These are phyloP conservation scores for Wickerhamiella qilinensis DNA, from an alignment of 805 yeast genomes.

Conservation along the genomic window DNA sequence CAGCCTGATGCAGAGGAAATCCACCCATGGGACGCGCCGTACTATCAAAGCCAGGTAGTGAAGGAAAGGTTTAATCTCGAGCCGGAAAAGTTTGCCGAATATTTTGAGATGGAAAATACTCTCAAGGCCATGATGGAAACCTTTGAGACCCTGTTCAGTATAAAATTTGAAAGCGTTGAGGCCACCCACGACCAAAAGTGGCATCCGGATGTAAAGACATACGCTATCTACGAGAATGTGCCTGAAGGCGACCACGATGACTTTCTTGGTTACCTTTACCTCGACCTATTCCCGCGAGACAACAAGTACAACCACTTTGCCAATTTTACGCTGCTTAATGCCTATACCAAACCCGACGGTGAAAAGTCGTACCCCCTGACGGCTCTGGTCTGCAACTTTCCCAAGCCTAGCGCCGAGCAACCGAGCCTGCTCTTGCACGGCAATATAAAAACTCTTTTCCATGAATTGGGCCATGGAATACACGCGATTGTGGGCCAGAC, in stretches of 20 bases:
- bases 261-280: constrained; percentile 64
- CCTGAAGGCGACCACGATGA: constrained; percentile 36
- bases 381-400: constrained; percentile 70
- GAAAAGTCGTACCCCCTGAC: constrained; percentile 48
- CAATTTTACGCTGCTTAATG: constrained; percentile 28
- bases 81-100: constrained; percentile 54
- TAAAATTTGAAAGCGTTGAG: constrained; percentile 46
- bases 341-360: constrained; percentile 4
- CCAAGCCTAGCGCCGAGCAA: constrained; percentile 51
- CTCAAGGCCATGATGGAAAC: constrained; percentile 52
- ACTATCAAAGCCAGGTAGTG: constrained; percentile 46
- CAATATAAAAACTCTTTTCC: constrained; percentile 75
- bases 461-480: constrained; percentile 80
- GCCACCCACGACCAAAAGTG: constrained; percentile 34
- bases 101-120: constrained; percentile 58
- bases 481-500: constrained; percentile 62
- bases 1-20: constrained; percentile 28
- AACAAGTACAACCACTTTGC: constrained; percentile 88
- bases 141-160: constrained; percentile 52
- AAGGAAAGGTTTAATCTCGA: constrained; percentile 60
- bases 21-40: constrained; percentile 63
- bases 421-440: constrained; percentile 63
- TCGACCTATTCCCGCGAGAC: constrained; percentile 72
- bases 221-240: constrained; percentile 39
- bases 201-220: constrained; percentile 67